Conservation (phyloP, 2,329 filamentous ascomycete genomes). For the Mycocentrospora acerina region DNA sequence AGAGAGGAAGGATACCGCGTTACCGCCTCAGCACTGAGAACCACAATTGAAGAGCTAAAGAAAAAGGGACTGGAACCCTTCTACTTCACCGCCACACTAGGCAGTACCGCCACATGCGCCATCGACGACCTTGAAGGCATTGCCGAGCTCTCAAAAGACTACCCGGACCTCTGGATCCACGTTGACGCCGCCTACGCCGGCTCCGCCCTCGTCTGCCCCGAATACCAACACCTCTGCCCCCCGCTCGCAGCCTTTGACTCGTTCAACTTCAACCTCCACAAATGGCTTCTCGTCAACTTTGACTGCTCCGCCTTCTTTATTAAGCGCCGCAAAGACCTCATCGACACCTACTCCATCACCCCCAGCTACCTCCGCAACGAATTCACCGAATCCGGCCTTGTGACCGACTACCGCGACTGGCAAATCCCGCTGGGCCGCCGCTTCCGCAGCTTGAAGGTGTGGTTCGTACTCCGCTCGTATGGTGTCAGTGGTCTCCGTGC, state of each 20-base stretch:
- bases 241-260: constrained; percentile 72
- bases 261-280: constrained; percentile 96
- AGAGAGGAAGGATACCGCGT: constrained; percentile 68
- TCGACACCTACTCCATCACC: constrained; percentile 74
- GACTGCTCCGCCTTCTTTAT: constrained; percentile 79
- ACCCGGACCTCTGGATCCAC: constrained; percentile 79
- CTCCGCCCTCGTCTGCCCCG: constrained; percentile 76
- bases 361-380: constrained; percentile 81
- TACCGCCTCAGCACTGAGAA: constrained; percentile 63
- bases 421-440: constrained; percentile 88
- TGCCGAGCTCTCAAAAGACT: constrained; percentile 55
- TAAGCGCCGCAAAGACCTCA: constrained; percentile 72
- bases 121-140: constrained; percentile 79
- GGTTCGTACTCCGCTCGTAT: constrained; percentile 87
- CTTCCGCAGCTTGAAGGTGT: constrained; percentile 88
- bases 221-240: constrained; percentile 69
- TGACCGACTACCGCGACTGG: constrained; percentile 97
- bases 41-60: constrained; percentile 65
- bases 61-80: constrained; percentile 77
- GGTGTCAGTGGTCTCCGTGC: constrained; percentile 73
- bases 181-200: constrained; percentile 93
- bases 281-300: constrained; percentile 95
- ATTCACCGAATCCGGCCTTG: constrained; percentile 77
- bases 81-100: constrained; percentile 80
- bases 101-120: constrained; percentile 85